A percentile compares a stretch with the other conserved stretches of the same genome.
These are phyloP conservation scores for Saccharomycopsis fermentans DNA, from an alignment of 805 yeast species.

Conservation along the genomic window DNA sequence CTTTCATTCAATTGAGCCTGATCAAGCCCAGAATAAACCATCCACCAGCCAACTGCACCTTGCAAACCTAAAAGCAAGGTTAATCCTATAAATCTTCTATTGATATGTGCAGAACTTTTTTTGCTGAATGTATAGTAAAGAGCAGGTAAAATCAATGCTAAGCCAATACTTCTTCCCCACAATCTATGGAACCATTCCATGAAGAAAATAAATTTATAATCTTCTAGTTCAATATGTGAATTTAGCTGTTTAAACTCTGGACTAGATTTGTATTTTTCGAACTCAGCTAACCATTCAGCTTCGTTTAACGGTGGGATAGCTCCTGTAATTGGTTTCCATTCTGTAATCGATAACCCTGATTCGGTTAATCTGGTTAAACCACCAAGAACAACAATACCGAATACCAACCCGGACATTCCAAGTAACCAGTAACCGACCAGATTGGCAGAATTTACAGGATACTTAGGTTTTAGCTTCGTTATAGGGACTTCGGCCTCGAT, in stretches of 20 bases:
- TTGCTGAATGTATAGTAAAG: slow-evolving; percentile 62
- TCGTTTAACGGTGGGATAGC: slow-evolving; percentile 78
- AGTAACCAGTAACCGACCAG: slow-evolving; percentile 80
- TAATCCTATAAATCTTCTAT: slow-evolving; percentile 58
- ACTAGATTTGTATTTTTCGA: slow-evolving; percentile 65
- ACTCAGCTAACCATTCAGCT: slow-evolving; percentile 79
- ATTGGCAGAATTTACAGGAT: slow-evolving; percentile 35
- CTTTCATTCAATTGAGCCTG: slow-evolving; percentile 67
- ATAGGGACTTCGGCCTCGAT: slow-evolving; percentile 52
- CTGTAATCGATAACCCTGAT: slow-evolving; percentile 91
- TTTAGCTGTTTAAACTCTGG: slow-evolving; percentile 90
- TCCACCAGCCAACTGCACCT: slow-evolving; percentile 99
- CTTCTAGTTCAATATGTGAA: slow-evolving; percentile 81
- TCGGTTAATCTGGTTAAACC: slow-evolving; percentile 94
- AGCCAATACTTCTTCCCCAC: slow-evolving; percentile 86
- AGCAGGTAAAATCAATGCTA: slow-evolving; percentile 76
- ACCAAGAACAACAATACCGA: slow-evolving; percentile 93
- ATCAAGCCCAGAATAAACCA: slow-evolving; percentile 93
- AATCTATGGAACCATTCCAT: slow-evolving; percentile 98
- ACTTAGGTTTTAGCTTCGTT: slow-evolving; percentile 1
- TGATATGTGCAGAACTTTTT: slow-evolving; percentile 56
- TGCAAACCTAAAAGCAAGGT: slow-evolving; percentile 79
- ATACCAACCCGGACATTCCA: slow-evolving; percentile 79
- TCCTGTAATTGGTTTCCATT: slow-evolving; percentile 98
- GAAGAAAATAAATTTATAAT: slow-evolving; percentile 85